These are phyloP conservation scores for Teratosphaeria destructans DNA, from an alignment of 2,329 filamentous ascomycete species.

Conservation along the genomic window DNA sequence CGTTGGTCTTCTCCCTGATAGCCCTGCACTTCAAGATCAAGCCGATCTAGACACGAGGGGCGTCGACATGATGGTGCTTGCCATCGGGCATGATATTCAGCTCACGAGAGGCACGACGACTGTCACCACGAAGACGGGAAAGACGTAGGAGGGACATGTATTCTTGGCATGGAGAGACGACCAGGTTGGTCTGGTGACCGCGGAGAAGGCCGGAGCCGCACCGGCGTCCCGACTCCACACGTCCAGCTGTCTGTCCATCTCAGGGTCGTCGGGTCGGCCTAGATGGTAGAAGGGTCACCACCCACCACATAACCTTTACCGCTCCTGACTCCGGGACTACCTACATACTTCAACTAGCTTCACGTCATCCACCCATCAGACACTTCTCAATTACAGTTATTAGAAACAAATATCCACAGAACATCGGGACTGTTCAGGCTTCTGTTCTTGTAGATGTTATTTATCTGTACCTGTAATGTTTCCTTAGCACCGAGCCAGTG, in stretches of 20 bases:
- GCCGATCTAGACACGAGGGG: constrained; percentile 2
- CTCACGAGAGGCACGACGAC: not conserved
- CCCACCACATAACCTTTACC: not conserved
- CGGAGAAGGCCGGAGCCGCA: not conserved
- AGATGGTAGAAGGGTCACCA: too few species aligned
- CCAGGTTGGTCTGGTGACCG: not conserved
- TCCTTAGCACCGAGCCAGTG: not conserved
- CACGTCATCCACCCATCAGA: not conserved
- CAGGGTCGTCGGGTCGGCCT: not conserved
- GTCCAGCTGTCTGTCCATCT: not conserved
- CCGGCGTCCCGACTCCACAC: not conserved
- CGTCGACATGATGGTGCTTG: not conserved
- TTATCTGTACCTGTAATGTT: not conserved
- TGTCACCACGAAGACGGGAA: not conserved
- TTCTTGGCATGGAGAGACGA: not conserved
- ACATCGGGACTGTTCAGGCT: not conserved
- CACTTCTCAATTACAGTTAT: not conserved
- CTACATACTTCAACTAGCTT: not conserved
- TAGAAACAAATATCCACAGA: not conserved
- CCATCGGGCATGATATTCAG: not conserved
- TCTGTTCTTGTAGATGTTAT: not conserved
- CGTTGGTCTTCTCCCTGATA: constrained; percentile 90
- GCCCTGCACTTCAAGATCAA: constrained; percentile 78
- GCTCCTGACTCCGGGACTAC: not conserved
- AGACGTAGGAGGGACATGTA: not conserved